phyloP scores from a whole-genome alignment of 1,284 basidiomycete genomes.

The Coniophora puteana region DNA sequence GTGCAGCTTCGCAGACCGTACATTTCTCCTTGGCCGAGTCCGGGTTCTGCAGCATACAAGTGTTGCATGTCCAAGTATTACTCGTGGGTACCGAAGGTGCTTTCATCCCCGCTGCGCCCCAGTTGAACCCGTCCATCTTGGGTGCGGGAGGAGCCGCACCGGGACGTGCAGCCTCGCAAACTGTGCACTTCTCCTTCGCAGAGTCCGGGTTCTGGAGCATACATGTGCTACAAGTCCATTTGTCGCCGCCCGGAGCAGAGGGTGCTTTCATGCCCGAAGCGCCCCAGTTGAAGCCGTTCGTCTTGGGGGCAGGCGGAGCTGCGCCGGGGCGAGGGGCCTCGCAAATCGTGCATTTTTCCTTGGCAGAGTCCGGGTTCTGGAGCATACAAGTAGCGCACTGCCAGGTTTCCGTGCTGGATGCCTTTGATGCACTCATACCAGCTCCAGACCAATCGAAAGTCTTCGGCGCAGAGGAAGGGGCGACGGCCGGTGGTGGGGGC shows the following conservation, averaged over 20 bases:
- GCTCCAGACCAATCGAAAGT: slow-evolving; percentile 45
- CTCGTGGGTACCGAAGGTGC: slow-evolving; percentile 15
- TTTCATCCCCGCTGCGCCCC: slow-evolving; percentile 39
- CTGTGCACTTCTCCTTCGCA: slow-evolving; percentile 44
- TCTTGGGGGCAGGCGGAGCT: slow-evolving; percentile 22
- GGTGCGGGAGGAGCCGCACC: slow-evolving; percentile 2
- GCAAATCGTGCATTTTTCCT: slow-evolving; percentile 49
- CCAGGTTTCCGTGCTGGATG: slow-evolving; percentile 32
- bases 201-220: slow-evolving; percentile 40
- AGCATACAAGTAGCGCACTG: slow-evolving; percentile 43
- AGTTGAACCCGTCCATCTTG: slow-evolving; percentile 37
- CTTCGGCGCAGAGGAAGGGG: slow-evolving; percentile 11
- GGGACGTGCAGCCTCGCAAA: slow-evolving; percentile 43
- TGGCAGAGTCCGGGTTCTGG: slow-evolving; percentile 39
- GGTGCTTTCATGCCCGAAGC: slow-evolving; percentile 36
- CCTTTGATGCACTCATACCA: slow-evolving; percentile 29
- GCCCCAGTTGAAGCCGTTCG: slow-evolving; percentile 38
- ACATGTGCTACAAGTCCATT: slow-evolving; percentile 47
- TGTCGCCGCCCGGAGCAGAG: slow-evolving; percentile 14
- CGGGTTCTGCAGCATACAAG: slow-evolving; percentile 44
- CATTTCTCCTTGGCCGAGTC: slow-evolving; percentile 44
- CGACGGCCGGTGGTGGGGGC: slow-evolving; percentile 18
- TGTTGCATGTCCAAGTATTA: slow-evolving; percentile 41
- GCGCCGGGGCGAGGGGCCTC: slow-evolving; percentile 34
- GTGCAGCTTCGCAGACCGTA: slow-evolving; percentile 44